Conservation (phyloP, 2,329 filamentous ascomycete genomes). For the Phialophora chinensis region DNA sequence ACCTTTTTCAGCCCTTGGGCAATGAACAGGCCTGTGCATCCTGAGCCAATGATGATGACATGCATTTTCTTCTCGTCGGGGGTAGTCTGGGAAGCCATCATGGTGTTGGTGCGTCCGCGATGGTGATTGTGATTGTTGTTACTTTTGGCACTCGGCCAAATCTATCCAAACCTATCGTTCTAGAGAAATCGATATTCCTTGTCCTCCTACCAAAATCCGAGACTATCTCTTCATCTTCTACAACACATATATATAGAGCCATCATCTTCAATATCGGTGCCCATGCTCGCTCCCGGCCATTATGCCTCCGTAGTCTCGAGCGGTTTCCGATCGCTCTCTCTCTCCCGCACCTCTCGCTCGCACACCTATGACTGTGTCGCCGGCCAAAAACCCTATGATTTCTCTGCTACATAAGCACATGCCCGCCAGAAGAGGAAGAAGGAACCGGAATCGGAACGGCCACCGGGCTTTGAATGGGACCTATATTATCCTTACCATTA, state of each 20-base stretch:
- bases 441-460: neutral
- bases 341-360: neutral
- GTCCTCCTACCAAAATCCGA: neutral
- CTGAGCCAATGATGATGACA: slow-evolving; percentile 10
- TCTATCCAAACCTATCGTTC: no score
- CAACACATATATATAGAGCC: neutral
- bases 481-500: no score
- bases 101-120: neutral
- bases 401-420: neutral
- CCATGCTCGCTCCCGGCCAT: neutral
- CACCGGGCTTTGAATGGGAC: no score
- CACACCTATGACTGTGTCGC: neutral
- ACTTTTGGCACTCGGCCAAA: no score
- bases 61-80: slow-evolving; percentile 4
- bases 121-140: neutral
- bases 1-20: slow-evolving; percentile 12
- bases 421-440: neutral
- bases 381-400: neutral
- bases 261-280: neutral
- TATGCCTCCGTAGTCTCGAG: slow-evolving; percentile 9
- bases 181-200: neutral
- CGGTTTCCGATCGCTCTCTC: neutral
- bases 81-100: slow-evolving; percentile 6
- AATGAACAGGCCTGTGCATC: slow-evolving; percentile 9
- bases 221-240: neutral